Base-by-base conservation (phyloP, 306 rosid species). In the Ormosia semicastrata region DNA sequence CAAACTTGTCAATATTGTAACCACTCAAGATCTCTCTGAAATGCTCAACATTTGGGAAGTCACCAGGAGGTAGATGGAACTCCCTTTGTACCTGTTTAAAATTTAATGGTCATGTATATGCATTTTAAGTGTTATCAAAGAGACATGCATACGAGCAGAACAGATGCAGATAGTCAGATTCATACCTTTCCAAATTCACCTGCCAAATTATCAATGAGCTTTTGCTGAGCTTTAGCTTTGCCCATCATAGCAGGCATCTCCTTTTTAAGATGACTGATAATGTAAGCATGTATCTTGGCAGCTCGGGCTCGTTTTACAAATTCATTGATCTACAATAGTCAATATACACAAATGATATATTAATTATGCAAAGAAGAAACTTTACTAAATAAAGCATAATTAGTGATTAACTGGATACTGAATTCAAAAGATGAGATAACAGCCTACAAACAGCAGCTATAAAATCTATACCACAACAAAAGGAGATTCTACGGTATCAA, bases 191-290 rank as follows among this genome's bases (percentile, higher is more conserved):
- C 90, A 40, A 94, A 94, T 86, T 88, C 98, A 50, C 81, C 90
- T 3, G 37, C 94, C 84, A 94, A 76, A 78, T 94, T 92, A 78
- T 92, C 96, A n/a, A 84, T 67, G 58, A 94, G 93, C 68, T 79
- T 93, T 74, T 92, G 92, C 69, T 94, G 98, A 70, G 94, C 68
- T 86, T 94, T 94, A 29, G 96, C 86, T 86, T 94, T 94, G 60
- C 97, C 98, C 37, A 94, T 89, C 89, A 94, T 86, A 8, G 94
- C 79, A 72, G 97, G 98, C 98, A 94, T 94, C 85, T 92, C 96
- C 86, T 86, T 92, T 80, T 82, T 89, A 11, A 94, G 94, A 87
- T 94, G 98, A 76, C 97, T 85, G 58, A 94, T 87, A n/a, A 94
- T 92, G 74, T 91, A 87, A 71, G 98, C 97, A 66, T 94, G 98